Percentiles rank a stretch among this genome's conserved stretches.
phyloP scores from a whole-genome alignment of 2,329 filamentous ascomycete species.

The Aspergillus clavatus region DNA sequence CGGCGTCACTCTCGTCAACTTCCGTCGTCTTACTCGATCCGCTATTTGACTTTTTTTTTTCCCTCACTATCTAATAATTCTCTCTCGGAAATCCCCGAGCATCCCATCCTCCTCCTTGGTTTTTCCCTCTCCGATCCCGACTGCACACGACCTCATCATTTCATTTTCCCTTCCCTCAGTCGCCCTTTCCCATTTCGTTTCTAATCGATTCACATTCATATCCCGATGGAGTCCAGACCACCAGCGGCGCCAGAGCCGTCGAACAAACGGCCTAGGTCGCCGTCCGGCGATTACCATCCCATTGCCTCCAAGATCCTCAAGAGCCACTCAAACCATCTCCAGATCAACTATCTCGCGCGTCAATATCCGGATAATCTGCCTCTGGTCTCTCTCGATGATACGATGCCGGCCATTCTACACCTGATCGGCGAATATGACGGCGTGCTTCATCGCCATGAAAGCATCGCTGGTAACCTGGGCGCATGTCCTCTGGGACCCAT shows the following conservation, averaged over 20 bases:
- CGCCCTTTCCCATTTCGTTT: no score
- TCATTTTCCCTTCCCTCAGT: slow-evolving; percentile 1
- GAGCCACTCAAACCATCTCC: slow-evolving; percentile 54
- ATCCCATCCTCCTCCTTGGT: background rate
- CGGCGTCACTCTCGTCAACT: slow-evolving; percentile 16
- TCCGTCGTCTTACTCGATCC: slow-evolving; percentile 18
- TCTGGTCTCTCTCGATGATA: slow-evolving; percentile 61
- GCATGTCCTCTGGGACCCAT: slow-evolving; percentile 78
- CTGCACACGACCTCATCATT: background rate
- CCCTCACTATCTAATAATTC: slow-evolving; percentile 1
- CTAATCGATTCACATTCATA: no score
- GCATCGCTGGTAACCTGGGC: slow-evolving; percentile 77
- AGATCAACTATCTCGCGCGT: slow-evolving; percentile 64
- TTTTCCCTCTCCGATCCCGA: slow-evolving; percentile 1
- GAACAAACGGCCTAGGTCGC: slow-evolving; percentile 44
- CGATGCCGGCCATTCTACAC: slow-evolving; percentile 66
- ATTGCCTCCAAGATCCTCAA: slow-evolving; percentile 50
- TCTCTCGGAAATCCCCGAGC: slow-evolving; percentile 1
- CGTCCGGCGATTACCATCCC: slow-evolving; percentile 36
- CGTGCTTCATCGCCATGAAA: slow-evolving; percentile 79
- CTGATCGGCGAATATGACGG: slow-evolving; percentile 78
- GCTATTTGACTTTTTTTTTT: slow-evolving; percentile 9
- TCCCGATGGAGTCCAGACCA: slow-evolving; percentile 31
- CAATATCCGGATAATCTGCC: slow-evolving; percentile 59
- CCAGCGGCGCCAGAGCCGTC: slow-evolving; percentile 34